Conservation (phyloP, 106 monocot species). For the Iris macrosiphon region DNA sequence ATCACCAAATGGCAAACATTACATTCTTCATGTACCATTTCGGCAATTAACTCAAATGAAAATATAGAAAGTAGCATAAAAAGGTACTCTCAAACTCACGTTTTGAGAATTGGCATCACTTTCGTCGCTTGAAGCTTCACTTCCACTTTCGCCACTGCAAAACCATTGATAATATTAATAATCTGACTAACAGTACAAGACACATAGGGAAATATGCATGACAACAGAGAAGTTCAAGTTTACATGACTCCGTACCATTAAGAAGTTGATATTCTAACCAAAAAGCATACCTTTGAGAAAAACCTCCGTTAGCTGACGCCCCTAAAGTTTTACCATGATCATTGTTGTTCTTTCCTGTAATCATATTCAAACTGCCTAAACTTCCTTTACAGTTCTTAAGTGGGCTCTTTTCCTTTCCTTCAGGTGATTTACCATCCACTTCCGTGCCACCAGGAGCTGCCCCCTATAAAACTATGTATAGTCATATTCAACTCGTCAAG, state of each 20-base stretch:
- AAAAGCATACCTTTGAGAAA: conserved; percentile 78
- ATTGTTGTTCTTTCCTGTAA: conserved; percentile 79
- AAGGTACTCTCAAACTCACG: conserved; percentile 31
- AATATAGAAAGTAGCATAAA: not conserved
- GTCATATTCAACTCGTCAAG: conserved; percentile 3
- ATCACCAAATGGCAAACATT: no score
- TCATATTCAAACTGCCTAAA: conserved; percentile 87
- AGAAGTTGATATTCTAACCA: no score
- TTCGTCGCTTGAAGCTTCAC: conserved; percentile 89
- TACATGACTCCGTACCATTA: no score
- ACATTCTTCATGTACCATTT: no score
- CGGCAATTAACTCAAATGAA: not conserved
- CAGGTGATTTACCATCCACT: conserved; percentile 57
- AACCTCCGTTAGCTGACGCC: conserved; percentile 59
- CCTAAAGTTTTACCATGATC: conserved; percentile 68
- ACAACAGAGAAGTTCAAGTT: not conserved
- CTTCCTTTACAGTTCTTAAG: conserved; percentile 83
- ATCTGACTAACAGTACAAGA: no score
- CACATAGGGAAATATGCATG: not conserved
- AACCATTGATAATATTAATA: not conserved
- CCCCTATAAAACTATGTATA: conserved; percentile 27
- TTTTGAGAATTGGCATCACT: conserved; percentile 95
- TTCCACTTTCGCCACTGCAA: conserved; percentile 83
- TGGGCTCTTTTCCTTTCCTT: conserved; percentile 77
- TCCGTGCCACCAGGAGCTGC: conserved; percentile 34